A percentile compares a stretch with the other conserved stretches of the same genome.
phyloP scores from a whole-genome alignment of 2,329 filamentous ascomycete species.

The Thelonectria discophora region DNA sequence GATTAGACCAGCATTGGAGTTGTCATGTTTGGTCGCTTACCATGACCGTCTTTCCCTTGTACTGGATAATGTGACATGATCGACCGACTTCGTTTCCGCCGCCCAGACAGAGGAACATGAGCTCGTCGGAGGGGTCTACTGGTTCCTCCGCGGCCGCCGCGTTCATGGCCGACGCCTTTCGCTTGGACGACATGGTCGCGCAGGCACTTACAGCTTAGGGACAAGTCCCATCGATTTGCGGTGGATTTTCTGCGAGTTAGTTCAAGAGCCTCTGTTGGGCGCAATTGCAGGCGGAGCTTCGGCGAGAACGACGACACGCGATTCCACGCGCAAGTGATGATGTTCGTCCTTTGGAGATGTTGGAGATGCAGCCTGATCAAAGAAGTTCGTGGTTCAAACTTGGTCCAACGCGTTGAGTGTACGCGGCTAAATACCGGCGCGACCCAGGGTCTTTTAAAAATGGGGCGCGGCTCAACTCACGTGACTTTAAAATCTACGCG shows the following conservation, averaged over 20 bases:
- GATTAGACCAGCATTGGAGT: too few relatives aligned
- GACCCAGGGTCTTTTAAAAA: not conserved
- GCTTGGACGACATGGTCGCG: conserved; percentile 84
- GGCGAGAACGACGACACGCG: conserved; percentile 14
- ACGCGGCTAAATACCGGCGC: conserved; percentile 42
- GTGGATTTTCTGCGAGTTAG: conserved; percentile 28
- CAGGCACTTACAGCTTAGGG: conserved; percentile 24
- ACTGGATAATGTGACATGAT: conserved; percentile 97
- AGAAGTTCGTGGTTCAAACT: not conserved
- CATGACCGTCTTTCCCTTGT: conserved; percentile 99
- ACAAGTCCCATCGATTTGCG: conserved; percentile 33
- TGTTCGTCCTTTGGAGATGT: not conserved
- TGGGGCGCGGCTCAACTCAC: conserved; percentile 44
- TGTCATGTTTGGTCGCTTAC: conserved; percentile 55
- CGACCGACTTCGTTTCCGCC: conserved; percentile 97
- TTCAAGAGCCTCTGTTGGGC: conserved; percentile 19
- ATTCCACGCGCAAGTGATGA: conserved; percentile 7
- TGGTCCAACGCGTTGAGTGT: conserved; percentile 28
- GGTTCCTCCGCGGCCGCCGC: conserved; percentile 77
- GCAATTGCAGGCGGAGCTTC: conserved; percentile 20
- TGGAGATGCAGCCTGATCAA: not conserved
- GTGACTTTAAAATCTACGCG: conserved; percentile 56
- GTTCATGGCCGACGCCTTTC: conserved; percentile 83
- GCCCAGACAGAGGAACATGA: conserved; percentile 92
- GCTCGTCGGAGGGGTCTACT: conserved; percentile 90